Conservation (phyloP, 257 asterid species). For the Fraxinus pennsylvanica region DNA sequence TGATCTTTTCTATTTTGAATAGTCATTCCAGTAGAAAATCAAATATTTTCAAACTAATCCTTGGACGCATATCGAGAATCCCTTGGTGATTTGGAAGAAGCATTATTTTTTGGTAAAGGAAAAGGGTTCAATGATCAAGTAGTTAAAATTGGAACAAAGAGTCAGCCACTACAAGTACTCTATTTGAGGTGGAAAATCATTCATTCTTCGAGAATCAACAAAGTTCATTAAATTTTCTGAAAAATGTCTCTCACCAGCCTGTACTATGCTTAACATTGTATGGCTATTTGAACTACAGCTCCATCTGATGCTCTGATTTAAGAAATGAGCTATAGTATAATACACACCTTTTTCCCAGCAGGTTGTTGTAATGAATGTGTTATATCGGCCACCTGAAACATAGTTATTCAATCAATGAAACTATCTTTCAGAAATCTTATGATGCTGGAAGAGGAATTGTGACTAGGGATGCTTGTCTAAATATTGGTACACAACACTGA, state of each 20-base stretch:
- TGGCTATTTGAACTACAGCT: not conserved
- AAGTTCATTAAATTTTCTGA: not conserved
- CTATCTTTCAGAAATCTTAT: conserved; percentile 17
- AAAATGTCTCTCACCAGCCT: not conserved
- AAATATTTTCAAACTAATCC: conserved; percentile 6
- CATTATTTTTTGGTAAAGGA: not conserved
- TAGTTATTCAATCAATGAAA: conserved; percentile 20
- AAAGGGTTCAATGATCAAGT: not conserved
- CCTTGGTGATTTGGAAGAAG: not conserved
- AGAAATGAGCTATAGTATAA: not conserved
- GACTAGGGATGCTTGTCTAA: conserved; percentile 11
- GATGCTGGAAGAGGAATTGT: conserved; percentile 15
- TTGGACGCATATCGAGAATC: conserved; percentile 13
- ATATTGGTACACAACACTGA: conserved; percentile 14
- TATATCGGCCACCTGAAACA: conserved; percentile 84
- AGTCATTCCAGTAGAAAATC: not conserved
- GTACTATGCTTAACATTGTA: not conserved
- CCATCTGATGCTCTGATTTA: not conserved
- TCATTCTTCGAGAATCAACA: not conserved
- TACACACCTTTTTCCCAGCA: conserved; percentile 88
- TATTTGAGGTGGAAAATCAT: conserved; percentile 4
- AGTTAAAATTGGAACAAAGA: not conserved
- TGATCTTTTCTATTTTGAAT: not conserved
- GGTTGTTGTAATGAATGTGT: conserved; percentile 98
- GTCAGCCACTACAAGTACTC: not conserved